These are phyloP conservation scores for Tylopilus balloui DNA, from an alignment of 768 basidiomycete genomes.

Conservation along the genomic window DNA sequence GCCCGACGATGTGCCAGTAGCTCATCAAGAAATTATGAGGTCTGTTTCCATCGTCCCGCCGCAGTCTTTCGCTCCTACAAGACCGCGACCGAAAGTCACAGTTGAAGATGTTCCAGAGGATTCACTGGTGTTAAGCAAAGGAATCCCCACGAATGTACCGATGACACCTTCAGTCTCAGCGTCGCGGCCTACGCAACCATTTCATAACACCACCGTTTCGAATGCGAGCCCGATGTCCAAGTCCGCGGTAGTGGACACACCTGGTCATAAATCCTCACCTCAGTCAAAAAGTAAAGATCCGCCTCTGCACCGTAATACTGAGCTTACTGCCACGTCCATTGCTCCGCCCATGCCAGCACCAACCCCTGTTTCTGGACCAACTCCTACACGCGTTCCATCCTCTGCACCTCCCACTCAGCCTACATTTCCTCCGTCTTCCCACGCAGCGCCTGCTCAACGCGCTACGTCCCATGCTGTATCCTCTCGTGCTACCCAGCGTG, in stretches of 20 bases:
- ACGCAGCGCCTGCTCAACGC: constrained; percentile 17
- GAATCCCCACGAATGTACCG: constrained; percentile 1
- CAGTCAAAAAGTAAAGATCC: constrained; percentile 22
- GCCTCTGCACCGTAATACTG: constrained; percentile 8
- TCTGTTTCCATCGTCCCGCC: constrained; percentile 5
- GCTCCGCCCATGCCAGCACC: constrained; percentile 24
- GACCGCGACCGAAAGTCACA: constrained; percentile 25
- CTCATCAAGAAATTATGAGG: constrained; percentile 12
- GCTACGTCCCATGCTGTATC: constrained; percentile 11
- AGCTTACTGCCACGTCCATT: constrained; percentile 1
- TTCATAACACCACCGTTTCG: constrained; percentile 1
- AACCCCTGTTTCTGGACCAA: background rate
- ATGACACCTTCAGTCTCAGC: constrained; percentile 4
- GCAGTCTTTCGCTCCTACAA: constrained; percentile 8
- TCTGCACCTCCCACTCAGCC: constrained; percentile 24
- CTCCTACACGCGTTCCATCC: constrained; percentile 16
- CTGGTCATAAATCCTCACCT: constrained; percentile 16
- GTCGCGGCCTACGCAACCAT: constrained; percentile 7
- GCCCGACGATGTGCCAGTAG: constrained; percentile 6
- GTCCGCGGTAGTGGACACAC: constrained; percentile 7
- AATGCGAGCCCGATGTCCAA: constrained; percentile 6
- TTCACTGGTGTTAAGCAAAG: constrained; percentile 12
- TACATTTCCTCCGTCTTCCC: constrained; percentile 5
- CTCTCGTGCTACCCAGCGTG: constrained; percentile 25
- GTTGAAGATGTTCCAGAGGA: constrained; percentile 29